These are phyloP conservation scores for Exophiala xenobiotica DNA, from an alignment of 2,329 filamentous ascomycete species.

Conservation along the genomic window DNA sequence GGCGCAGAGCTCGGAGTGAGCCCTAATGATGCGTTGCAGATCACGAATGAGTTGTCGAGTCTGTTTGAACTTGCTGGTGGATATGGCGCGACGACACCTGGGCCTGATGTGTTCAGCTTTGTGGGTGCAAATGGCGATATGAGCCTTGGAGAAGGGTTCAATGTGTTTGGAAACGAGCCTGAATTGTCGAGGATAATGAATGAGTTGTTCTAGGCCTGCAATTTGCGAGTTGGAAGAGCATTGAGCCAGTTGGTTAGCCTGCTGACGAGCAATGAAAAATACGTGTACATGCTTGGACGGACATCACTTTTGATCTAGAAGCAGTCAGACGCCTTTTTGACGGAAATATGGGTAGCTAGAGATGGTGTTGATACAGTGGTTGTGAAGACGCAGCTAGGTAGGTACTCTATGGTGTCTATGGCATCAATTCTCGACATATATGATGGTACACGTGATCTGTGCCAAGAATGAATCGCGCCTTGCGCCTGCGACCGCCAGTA, in stretches of 20 bases:
- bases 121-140: constrained; percentile 35
- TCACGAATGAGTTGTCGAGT: constrained; percentile 60
- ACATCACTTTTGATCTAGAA: too few relatives aligned
- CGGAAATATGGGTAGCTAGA: too few relatives aligned
- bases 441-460: not conserved
- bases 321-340: too few relatives aligned
- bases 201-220: constrained; percentile 57
- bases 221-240: too few relatives aligned
- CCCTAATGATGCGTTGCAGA: constrained; percentile 60
- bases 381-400: too few relatives aligned
- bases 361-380: too few relatives aligned
- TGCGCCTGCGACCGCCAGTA: not conserved
- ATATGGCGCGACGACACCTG: constrained; percentile 38
- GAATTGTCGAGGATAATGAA: constrained; percentile 60
- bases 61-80: constrained; percentile 64
- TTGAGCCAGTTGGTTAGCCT: too few relatives aligned
- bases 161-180: constrained; percentile 54
- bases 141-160: constrained; percentile 20
- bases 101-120: constrained; percentile 34
- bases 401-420: too few relatives aligned
- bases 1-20: constrained; percentile 49
- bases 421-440: not conserved
- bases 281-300: not conserved
- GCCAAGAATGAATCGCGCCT: not conserved
- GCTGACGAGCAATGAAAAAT: too few relatives aligned